Base-by-base conservation (phyloP, 768 basidiomycete species). In the Mycena polygramma region DNA sequence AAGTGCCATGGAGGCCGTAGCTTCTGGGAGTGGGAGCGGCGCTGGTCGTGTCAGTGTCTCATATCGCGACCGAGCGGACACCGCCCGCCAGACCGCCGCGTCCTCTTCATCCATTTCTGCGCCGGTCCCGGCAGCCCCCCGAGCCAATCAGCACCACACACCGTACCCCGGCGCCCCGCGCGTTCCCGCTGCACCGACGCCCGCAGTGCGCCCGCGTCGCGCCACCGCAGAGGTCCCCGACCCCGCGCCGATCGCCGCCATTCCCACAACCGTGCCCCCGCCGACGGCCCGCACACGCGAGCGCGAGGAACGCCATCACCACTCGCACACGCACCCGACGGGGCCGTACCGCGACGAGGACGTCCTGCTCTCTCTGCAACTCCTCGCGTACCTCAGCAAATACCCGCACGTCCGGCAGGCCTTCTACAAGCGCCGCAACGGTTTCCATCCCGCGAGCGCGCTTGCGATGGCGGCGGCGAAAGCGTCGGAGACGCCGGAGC, bases 361-460 rank as follows among this genome's bases (percentile, higher is more conserved):
- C 71, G 95, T 99, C 0, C 84, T 99, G 2, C 88, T 97, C 11
- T 90, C 92, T 22, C 82, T 99, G 15, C 97, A 99, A 79, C 90
- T 99, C 2, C 87, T 99, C 1, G 98, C 98, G 4, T 99, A 99
- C 78, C 86, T 99, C 20, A 95, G 93, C 82, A 99, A 99, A 80
- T 99, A 99, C 78, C 96, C 98, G 0, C 97, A 99, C 79, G 97
- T 99, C 5, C 86, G 98, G 13, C 92, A 96, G 76, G 95, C 96
- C 8, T 99, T 99, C 78, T 98, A 99, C 79, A 94, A 95, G 78
- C 92, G 90, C 1, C 87, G 94, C 1, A 81, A 84, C n/a, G 88
- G 90, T n/a, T 95, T 94, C 79, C 93, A 94, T 75, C 93, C 93
- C 0, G 93, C 92, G 11, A 89, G 89, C 36, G 83, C 87, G 26